Conservation (phyloP, 495 filamentous ascomycete genomes). For the Paragyromitra xinjiangensis region DNA sequence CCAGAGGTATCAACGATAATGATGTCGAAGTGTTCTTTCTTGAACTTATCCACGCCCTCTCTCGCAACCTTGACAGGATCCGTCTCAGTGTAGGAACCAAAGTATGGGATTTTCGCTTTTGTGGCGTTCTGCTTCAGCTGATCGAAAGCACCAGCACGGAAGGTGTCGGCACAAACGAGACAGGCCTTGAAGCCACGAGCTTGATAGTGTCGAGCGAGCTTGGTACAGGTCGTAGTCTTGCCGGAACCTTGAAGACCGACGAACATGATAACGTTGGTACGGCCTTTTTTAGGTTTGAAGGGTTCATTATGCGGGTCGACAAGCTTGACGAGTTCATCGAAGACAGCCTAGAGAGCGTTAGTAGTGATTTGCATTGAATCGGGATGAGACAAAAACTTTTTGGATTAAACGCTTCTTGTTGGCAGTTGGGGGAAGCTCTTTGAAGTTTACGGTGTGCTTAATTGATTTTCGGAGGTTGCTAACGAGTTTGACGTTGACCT, state of each 20-base stretch:
- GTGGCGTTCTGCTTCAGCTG: constrained; percentile 99
- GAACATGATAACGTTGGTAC: constrained; percentile 98
- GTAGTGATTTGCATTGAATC: neutral
- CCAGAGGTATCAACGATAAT: constrained; percentile 98
- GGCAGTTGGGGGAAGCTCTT: constrained; percentile 81
- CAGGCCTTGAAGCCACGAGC: constrained; percentile 92
- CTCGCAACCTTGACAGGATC: constrained; percentile 91
- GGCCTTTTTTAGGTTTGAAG: constrained; percentile 97
- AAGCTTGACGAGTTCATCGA: constrained; percentile 92
- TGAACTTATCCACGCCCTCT: constrained; percentile 98
- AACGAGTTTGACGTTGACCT: constrained; percentile 93
- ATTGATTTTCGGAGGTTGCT: constrained; percentile 92
- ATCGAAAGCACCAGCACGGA: constrained; percentile 97
- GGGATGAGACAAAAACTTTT: constrained; percentile 62
- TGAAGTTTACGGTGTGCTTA: constrained; percentile 87
- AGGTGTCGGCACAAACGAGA: constrained; percentile 97
- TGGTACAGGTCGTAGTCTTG: constrained; percentile 98
- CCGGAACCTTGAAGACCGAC: constrained; percentile 96
- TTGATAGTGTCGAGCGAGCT: constrained; percentile 94
- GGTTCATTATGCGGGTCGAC: constrained; percentile 95
- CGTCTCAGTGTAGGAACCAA: constrained; percentile 92
- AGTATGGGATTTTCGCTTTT: constrained; percentile 99
- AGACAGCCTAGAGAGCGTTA: constrained; percentile 69
- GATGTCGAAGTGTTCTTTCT: constrained; percentile 97
- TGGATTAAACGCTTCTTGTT: constrained; percentile 99